These are phyloP conservation scores for Groenewaldozyma auringiensis DNA, from an alignment of 1,139 yeast genomes.

Conservation along the genomic window DNA sequence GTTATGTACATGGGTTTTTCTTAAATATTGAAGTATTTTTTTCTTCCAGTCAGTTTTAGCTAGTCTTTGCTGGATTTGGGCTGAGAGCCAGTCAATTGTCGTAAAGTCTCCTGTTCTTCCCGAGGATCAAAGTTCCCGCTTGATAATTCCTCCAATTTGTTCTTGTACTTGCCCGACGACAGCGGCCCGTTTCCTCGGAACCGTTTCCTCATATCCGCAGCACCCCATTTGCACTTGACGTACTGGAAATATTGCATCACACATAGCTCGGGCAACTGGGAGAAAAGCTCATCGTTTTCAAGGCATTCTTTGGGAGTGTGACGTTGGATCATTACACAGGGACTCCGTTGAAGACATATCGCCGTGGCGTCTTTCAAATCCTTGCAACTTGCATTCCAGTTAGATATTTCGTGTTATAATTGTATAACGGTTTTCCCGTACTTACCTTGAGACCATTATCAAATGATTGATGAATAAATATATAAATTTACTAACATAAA, in stretches of 20 bases:
- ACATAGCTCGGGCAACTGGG: slow-evolving; percentile 81
- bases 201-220: slow-evolving; percentile 72
- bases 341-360: slow-evolving; percentile 88
- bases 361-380: slow-evolving; percentile 93
- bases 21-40: no score
- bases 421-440: not conserved
- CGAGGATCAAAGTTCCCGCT: slow-evolving; percentile 72
- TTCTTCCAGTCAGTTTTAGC: no score
- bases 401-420: not conserved
- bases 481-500: no score
- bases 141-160: slow-evolving; percentile 70
- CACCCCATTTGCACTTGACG: slow-evolving; percentile 61
- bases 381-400: slow-evolving; percentile 61
- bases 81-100: not conserved
- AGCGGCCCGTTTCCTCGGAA: slow-evolving; percentile 91
- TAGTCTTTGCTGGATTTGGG: no score
- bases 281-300: slow-evolving; percentile 66
- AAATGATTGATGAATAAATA: no score
- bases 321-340: slow-evolving; percentile 87
- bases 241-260: slow-evolving; percentile 77
- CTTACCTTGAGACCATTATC: slow-evolving; percentile 5
- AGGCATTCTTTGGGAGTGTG: slow-evolving; percentile 86
- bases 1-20: not conserved
- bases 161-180: slow-evolving; percentile 88
- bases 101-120: slow-evolving; percentile 45